A percentile compares a stretch with the other conserved stretches of the same genome.
phyloP scores from a whole-genome alignment of 1,284 basidiomycete genomes.

The Anthracocystis panici-leucophaei region DNA sequence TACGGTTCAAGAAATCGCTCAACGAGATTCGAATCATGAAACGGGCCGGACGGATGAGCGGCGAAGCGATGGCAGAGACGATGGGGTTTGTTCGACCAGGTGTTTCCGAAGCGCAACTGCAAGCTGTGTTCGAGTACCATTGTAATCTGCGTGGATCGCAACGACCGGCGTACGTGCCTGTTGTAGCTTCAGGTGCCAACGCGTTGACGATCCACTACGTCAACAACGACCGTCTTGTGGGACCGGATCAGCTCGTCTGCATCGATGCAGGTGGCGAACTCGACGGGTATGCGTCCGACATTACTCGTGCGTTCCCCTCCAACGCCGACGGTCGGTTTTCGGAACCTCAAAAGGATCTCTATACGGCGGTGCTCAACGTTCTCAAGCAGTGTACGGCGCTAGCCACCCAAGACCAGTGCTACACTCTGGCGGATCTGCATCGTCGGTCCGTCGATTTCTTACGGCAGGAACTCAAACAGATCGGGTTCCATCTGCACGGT shows the following conservation, averaged over 20 bases:
- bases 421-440: slow-evolving; percentile 84
- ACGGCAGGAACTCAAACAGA: slow-evolving; percentile 79
- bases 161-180: slow-evolving; percentile 67
- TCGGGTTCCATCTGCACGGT: slow-evolving; percentile 78
- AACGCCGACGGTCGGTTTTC: slow-evolving; percentile 74
- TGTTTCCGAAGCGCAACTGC: slow-evolving; percentile 57
- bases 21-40: slow-evolving; percentile 66
- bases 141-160: slow-evolving; percentile 60
- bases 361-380: slow-evolving; percentile 82
- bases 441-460: slow-evolving; percentile 79
- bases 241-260: slow-evolving; percentile 57
- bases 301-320: slow-evolving; percentile 92
- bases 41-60: slow-evolving; percentile 59
- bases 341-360: slow-evolving; percentile 85
- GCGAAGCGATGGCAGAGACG: slow-evolving; percentile 62
- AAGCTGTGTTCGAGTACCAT: slow-evolving; percentile 64
- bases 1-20: slow-evolving; percentile 61
- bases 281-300: slow-evolving; percentile 94
- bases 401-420: slow-evolving; percentile 72
- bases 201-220: slow-evolving; percentile 65
- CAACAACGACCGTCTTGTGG: slow-evolving; percentile 60
- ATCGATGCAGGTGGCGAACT: slow-evolving; percentile 69
- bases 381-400: slow-evolving; percentile 78
- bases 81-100: slow-evolving; percentile 60
- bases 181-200: slow-evolving; percentile 64